Percentiles rank a stretch among this genome's conserved stretches.
Evolutionary conservation across 768 basidiomycete species (phyloP).

Genomic region (Tulasnella sp.): DNA sequence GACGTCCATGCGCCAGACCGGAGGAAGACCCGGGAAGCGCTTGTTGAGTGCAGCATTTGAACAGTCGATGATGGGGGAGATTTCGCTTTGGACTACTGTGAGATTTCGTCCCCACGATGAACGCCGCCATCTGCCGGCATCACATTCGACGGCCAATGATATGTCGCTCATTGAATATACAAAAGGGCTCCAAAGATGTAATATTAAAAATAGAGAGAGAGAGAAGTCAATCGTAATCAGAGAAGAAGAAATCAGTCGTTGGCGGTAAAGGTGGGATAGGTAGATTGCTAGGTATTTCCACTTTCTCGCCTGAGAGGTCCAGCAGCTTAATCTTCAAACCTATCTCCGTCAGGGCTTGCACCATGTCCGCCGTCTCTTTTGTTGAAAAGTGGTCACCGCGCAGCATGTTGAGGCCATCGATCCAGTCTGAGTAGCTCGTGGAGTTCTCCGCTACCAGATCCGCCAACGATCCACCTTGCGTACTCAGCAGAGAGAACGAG

Average conservation of each 20-base stretch:
- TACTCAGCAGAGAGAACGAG: conserved; percentile 65
- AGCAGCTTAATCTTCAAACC: conserved; percentile 84
- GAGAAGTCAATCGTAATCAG: conserved; percentile 33
- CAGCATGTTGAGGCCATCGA: conserved; percentile 83
- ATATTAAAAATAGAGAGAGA: neutral
- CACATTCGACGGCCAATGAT: too few relatives aligned
- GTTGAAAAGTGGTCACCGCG: conserved; percentile 72
- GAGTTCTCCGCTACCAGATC: conserved; percentile 70
- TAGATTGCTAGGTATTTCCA: conserved; percentile 76
- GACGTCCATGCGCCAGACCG: too few relatives aligned
- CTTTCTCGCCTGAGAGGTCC: conserved; percentile 84
- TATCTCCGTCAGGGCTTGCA: conserved; percentile 79
- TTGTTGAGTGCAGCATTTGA: too few relatives aligned
- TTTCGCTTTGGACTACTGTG: too few relatives aligned
- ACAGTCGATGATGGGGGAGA: too few relatives aligned
- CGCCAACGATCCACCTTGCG: conserved; percentile 59
- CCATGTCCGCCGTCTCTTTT: conserved; percentile 75
- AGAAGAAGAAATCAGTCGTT: conserved; percentile 79
- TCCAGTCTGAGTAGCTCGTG: conserved; percentile 85
- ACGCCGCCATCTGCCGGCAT: too few relatives aligned
- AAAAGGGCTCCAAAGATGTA: too few relatives aligned
- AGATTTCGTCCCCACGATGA: too few relatives aligned
- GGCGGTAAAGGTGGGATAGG: conserved; percentile 66
- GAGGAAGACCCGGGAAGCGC: too few relatives aligned
- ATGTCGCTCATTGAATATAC: too few relatives aligned